Base-by-base conservation (phyloP, 148 eudicot species). In the Rhododendron mucronatum region DNA sequence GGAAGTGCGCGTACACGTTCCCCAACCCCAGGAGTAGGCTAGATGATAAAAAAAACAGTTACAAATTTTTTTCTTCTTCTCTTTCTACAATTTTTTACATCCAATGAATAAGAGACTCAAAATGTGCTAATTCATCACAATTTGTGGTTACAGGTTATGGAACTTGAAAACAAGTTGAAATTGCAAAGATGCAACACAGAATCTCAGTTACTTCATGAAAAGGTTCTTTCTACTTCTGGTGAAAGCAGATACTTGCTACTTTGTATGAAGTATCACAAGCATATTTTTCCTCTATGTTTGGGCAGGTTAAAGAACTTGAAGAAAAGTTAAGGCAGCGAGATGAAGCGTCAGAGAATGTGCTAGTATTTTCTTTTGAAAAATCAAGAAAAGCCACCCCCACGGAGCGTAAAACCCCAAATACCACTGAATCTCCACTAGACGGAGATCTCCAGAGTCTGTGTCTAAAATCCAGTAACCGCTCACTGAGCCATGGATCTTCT, bases 401-500 rank as follows among this genome's bases (percentile, higher is more conserved):
- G 30, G 93, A 88, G 50, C 74, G 33, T 23, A 76, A 61, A 77
- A 26, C 44, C 48, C 75, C 85, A 77, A 76, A 59, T 83, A 45
- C 63, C 16, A 23, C 51, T 1, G 57, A 76, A 47, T 21, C 63
- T 82, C 44, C 61, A 18, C 47, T 23, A 8, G 45, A 35, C 71
- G 78, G 53, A 79, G 69, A 87, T 16, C 82, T 30, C 21, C 87
- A 63, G 23, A 83, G 91, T 20, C 84, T 93, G 35, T 86, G 95
- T 85, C 94, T 91, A 73, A 94, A 93, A 86, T 85, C 94, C 16
- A 88, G 86, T 55, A 94, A 94, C 84, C 90, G 95, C 75, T 86
- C 86, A 63, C 86, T 84, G 73, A 93, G 91, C 84, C 91, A 94
- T 3, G 94, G 89, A 3, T 89, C 95, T 13, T 89, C 95, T 13